Base-by-base conservation (phyloP, 176 grass and related monocot genomes). In the Oryza officinalis region DNA sequence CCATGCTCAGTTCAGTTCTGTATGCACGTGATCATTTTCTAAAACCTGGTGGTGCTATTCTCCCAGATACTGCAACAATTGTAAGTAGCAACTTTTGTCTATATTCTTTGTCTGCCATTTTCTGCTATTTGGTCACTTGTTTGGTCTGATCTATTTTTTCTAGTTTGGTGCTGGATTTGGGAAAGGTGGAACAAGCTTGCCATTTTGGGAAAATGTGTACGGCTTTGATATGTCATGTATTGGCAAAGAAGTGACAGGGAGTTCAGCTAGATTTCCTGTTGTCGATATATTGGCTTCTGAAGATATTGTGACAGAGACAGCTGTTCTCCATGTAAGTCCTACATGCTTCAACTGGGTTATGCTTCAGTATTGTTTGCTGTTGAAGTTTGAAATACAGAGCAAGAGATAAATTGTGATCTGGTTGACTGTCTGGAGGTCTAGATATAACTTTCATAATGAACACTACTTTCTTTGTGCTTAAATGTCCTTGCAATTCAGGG, bases 141-240 rank as follows among this genome's bases (percentile, higher is more conserved):
- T 78, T 4, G 32, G 3, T 91, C 65, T 77, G 64, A 67, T 72
- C 49, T 63, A 12, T 79, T 47, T 71, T 88, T 8, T 57, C 18
- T 67, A 98, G 96, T 73, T 92, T 79, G 96, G 87, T 83, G 96
- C 93, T 85, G 96, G 93, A 80, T 98, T 98, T 22, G 91, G 96
- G 81, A 98, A 77, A 87, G 93, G 93, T 83, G 96, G 93, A 74
- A 95, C 96, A 52, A 90, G 93, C 77, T 73, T 93, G 68, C 89
- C 87, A 63, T 98, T 98, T 88, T 98, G 96, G 96, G 96, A 98
- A 80, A 86, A 98, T 66, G 91, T 98, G 3, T 98, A 95, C 65
- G 89, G 91, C 84, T 95, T 98, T 73, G 83, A 98, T 45, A 98
- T 98, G 96, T 98, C 96, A 59, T 98, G 73, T 84, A 88, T 98